Evolutionary conservation across 2,329 filamentous ascomycete species (phyloP).

Genomic region (Fusarium keratoplasticum): DNA sequence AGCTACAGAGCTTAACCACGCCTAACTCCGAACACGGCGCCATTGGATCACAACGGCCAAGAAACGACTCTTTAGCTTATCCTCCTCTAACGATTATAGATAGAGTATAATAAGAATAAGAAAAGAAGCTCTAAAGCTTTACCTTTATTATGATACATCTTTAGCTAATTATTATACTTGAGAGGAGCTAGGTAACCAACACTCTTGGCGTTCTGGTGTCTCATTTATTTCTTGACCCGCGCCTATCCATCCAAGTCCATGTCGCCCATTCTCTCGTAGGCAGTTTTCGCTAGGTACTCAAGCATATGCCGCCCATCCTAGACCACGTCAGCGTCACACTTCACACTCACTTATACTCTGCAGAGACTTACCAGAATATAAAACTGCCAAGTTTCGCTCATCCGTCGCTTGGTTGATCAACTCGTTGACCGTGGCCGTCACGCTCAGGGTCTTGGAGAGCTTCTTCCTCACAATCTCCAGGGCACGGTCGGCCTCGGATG

Average conservation of each 20-base stretch:
- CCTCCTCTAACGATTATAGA: not conserved
- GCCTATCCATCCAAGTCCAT: too few species aligned
- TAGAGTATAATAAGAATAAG: not conserved
- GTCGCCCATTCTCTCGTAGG: too few species aligned
- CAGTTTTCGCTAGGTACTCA: too few species aligned
- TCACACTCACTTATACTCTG: not conserved
- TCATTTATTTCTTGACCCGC: too few species aligned
- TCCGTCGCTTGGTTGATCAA: conserved; percentile 96
- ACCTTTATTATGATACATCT: not conserved
- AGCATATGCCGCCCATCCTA: conserved; percentile 62
- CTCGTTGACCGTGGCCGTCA: conserved; percentile 95
- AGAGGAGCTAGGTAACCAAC: too few species aligned
- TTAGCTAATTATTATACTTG: not conserved
- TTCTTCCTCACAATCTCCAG: conserved; percentile 97
- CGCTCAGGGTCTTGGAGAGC: conserved; percentile 91
- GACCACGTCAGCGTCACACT: conserved; percentile 35
- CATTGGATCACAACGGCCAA: not conserved
- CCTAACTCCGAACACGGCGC: conserved; percentile 14
- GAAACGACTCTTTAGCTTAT: not conserved
- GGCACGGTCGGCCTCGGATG: conserved; percentile 86
- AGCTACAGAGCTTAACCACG: conserved; percentile 13
- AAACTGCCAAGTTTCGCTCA: conserved; percentile 88
- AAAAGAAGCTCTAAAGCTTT: not conserved
- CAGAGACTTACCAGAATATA: conserved; percentile 77
- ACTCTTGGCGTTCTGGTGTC: too few species aligned